Conservation (phyloP, 106 monocot genomes). For the Platanthera zijinensis region DNA sequence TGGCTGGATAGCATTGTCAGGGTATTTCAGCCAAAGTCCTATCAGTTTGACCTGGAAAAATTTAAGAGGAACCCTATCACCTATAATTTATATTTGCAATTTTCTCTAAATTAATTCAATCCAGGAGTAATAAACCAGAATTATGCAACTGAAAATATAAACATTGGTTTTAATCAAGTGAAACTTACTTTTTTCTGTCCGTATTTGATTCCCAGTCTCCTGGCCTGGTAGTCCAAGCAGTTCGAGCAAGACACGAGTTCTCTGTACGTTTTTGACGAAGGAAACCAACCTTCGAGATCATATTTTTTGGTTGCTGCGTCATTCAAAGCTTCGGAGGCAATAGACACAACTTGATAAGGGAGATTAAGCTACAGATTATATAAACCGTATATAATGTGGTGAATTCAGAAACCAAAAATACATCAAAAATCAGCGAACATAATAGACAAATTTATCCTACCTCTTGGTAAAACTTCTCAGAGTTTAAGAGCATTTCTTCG, state of each 20-base stretch:
- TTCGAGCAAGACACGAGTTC: conserved; percentile 97
- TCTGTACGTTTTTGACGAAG: conserved; percentile 81
- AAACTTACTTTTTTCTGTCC: conserved; percentile 83
- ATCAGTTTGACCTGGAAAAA: too few relatives aligned
- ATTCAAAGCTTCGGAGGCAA: conserved; percentile 92
- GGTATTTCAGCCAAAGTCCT: too few relatives aligned
- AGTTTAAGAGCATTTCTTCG: too few relatives aligned
- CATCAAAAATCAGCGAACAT: too few relatives aligned
- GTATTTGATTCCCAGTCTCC: conserved; percentile 69
- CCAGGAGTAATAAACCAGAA: neutral
- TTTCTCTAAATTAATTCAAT: neutral
- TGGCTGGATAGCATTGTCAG: too few relatives aligned
- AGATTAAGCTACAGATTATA: conserved; percentile 45
- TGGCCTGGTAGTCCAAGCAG: conserved; percentile 80
- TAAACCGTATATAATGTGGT: neutral
- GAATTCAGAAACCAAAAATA: too few relatives aligned
- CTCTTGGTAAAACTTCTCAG: conserved; percentile 10
- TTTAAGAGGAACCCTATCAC: too few relatives aligned
- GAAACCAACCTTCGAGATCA: conserved; percentile 95
- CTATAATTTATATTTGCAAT: neutral
- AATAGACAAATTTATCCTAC: conserved; percentile 37
- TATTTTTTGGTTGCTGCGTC: conserved; percentile 99
- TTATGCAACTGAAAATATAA: neutral
- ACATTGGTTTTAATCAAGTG: neutral
- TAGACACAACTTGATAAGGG: conserved; percentile 83